A percentile compares a stretch with the other conserved stretches of the same genome.
These are phyloP conservation scores for Phylloporus sp. DNA, from an alignment of 768 basidiomycete genomes.

Conservation along the genomic window DNA sequence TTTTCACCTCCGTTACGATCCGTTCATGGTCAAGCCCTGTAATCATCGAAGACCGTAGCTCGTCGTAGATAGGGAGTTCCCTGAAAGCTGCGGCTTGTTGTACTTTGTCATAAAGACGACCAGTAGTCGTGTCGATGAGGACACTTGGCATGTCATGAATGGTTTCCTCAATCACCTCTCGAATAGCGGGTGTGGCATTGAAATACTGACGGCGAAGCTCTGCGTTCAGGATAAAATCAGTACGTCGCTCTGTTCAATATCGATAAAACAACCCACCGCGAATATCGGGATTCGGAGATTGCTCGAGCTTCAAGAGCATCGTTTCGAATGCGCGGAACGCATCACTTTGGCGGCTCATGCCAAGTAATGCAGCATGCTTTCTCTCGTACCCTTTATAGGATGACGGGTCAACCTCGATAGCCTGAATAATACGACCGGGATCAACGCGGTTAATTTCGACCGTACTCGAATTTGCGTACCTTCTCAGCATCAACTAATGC, in stretches of 20 bases:
- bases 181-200: neutral
- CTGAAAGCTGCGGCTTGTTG: conserved; percentile 9
- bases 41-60: conserved; percentile 6
- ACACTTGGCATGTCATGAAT: conserved; percentile 2
- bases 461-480: neutral
- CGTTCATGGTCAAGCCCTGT: neutral
- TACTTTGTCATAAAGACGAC: conserved; percentile 7
- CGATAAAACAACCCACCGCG: neutral
- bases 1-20: conserved; percentile 2
- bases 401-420: conserved; percentile 2
- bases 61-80: neutral
- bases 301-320: conserved; percentile 1
- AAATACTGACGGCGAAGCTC: conserved; percentile 1
- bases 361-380: conserved; percentile 1
- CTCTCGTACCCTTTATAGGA: neutral
- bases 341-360: neutral
- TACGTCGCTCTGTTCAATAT: neutral
- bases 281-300: neutral
- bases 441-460: neutral
- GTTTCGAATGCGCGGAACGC: neutral
- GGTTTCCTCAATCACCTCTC: neutral
- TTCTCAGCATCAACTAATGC: conserved; percentile 2
- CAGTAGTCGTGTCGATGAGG: conserved; percentile 3
- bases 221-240: neutral
- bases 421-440: neutral